Base-by-base conservation (phyloP, 345 rosid genomes). In the Rhizophora apiculata region DNA sequence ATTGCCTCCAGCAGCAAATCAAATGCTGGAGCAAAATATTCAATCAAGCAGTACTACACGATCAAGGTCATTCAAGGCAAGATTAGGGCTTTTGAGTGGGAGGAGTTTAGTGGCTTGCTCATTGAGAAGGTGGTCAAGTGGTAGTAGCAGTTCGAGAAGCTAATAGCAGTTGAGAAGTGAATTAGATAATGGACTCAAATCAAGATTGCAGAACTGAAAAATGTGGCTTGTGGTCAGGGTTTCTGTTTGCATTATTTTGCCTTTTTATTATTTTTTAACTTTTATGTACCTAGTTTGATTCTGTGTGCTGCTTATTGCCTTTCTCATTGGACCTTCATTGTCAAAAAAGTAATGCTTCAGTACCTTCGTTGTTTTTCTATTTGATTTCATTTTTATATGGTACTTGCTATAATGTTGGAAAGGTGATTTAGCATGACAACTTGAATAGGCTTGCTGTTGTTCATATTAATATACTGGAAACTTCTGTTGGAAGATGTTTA, bases 91-190 rank as follows among this genome's bases (percentile, higher is more conserved):
- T 72, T 76, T 87, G 34, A 78, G 87, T 27, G 88, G 96, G 70
- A 87, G 85, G 76, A 78, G 85, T 84, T 59, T 91, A 31, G 97
- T 82, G 37, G 87, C 96, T 78, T 93, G 97, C 85, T 84, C 92
- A 59, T 79, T 87, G 74, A 83, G 96, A 69, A 84, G 85, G 75
- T 83, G 91, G 78, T 80, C 78, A 49, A 71, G 82, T 63, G 82
- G 88, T 71, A 82, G 82, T 65, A 67, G 75, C 74, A 76, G 81
- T 66, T 80, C 87, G 53, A 75, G 80, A 70, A 72, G 76, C 72
- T 76, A 65, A 62, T 65, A 2, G 29, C 60, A 21, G 18, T 24
- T 56, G 60, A 24, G 26, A 56, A 56, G 18, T 9, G 10, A 75
- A 67, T 67, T 70, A 67, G 69, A 62, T n/a, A 48, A 26, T 65